Base-by-base conservation (phyloP, 345 rosid species). In the Moricandia arvensis region DNA sequence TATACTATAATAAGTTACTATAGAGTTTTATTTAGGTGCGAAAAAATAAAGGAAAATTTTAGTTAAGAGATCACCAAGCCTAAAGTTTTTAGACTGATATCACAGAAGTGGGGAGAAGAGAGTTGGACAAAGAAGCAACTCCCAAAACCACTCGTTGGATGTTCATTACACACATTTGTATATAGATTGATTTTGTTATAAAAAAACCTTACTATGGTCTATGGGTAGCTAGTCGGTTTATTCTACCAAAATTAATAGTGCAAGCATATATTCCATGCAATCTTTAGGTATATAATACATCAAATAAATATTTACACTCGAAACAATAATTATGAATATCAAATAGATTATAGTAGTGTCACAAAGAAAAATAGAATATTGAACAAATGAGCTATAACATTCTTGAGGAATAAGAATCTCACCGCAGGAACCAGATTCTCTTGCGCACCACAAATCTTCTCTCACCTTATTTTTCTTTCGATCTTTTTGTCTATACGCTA, bases 391-490 rank as follows among this genome's bases (percentile, higher is more conserved):
- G 63, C 35, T 59, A 13, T n/a, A 59, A 30, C 18, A n/a, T 59
- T 59, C 17, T 59, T 6, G 3, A 30, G 38, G 63, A 59, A 59
- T 30, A 59, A n/a, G 21, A 59, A 59, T 59, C 38, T 30, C 38
- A 59, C n/a, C 37, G n/a, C 21, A 59, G 21, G 63, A 59, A 59
- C 11, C 38, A 59, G 13, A 30, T 59, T 59, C 63, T 30, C 63
- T 30, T 59, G 63, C 63, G 15, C 63, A 59, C 63, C 63, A 13
- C 37, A 2, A 59, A 29, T 59, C 18, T 58, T 59, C 63, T 59
- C 17, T 8, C 35, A 15, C 18, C 37, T 29, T 29, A 29, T 59
- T 13, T 10, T 6, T 29, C 16, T 59, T 59, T 27, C 4, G n/a
- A 29, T 13, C 35, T 59, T 13, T 59, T 29, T 59, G 63, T 29